Evolutionary conservation across 23 red algal species (phyloP).

Genomic region (Gracilaria caudata): DNA sequence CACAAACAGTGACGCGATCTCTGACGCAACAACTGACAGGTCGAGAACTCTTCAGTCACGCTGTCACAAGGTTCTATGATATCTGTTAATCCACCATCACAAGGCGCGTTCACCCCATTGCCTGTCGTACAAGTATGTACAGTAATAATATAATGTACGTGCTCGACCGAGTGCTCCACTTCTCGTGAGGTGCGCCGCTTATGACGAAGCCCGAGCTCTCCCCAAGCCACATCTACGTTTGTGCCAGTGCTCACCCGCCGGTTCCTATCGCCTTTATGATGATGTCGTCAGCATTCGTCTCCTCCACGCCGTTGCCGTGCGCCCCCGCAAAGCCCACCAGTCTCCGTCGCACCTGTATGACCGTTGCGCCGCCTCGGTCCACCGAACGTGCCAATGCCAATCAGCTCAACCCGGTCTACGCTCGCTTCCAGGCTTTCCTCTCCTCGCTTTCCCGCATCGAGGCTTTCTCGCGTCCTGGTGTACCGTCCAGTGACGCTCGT

Average conservation of each 20-base stretch:
- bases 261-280: not conserved
- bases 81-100: too few relatives aligned
- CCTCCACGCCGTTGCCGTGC: not conserved
- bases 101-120: too few relatives aligned
- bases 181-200: too few relatives aligned
- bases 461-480: conserved; percentile 30
- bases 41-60: too few relatives aligned
- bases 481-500: conserved; percentile 19
- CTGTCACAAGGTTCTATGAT: too few relatives aligned
- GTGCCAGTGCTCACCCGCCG: not conserved
- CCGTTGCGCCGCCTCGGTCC: not conserved
- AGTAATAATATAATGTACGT: too few relatives aligned
- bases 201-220: not conserved
- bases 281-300: not conserved
- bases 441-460: conserved; percentile 5
- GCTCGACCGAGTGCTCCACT: too few relatives aligned
- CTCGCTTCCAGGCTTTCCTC: not conserved
- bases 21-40: too few relatives aligned
- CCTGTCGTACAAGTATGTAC: too few relatives aligned
- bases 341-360: not conserved
- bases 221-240: too few relatives aligned
- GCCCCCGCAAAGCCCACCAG: not conserved
- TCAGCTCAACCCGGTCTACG: not conserved
- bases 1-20: too few relatives aligned
- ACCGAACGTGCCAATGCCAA: not conserved